Evolutionary conservation across 2,329 filamentous ascomycete genomes (phyloP).

Genomic region (Nothophaeocryptopus gaeumannii): DNA sequence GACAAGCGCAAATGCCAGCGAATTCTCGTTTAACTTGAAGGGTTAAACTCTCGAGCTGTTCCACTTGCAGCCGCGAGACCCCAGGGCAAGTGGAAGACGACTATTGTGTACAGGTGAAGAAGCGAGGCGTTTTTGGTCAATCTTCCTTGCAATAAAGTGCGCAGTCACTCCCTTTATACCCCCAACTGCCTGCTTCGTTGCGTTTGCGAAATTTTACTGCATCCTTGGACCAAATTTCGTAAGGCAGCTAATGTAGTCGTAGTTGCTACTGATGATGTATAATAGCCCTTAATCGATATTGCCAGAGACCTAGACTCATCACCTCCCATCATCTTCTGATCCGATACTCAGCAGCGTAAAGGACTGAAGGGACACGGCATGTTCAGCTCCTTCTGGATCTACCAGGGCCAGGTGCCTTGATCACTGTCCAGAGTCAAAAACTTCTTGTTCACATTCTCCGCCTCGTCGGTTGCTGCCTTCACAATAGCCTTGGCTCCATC

Average conservation of each 20-base stretch:
- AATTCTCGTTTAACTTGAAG: slow-evolving; percentile 24
- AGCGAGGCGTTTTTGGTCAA: slow-evolving; percentile 5
- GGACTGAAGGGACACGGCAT: too few species aligned
- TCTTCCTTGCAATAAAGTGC: neutral
- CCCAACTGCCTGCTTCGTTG: slow-evolving; percentile 1
- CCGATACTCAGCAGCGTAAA: too few species aligned
- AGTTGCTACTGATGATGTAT: too few species aligned
- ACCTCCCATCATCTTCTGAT: neutral
- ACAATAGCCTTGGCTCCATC: slow-evolving; percentile 32
- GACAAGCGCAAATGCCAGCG: slow-evolving; percentile 21
- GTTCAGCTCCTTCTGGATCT: too few species aligned
- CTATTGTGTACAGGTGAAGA: neutral
- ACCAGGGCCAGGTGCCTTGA: too few species aligned
- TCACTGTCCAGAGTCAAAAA: too few species aligned
- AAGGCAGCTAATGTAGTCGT: too few species aligned
- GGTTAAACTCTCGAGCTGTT: neutral
- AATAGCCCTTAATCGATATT: neutral
- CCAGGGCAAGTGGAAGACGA: neutral
- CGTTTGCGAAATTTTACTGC: neutral
- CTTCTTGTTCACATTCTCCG: slow-evolving; percentile 27
- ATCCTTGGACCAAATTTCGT: neutral
- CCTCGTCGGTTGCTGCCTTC: slow-evolving; percentile 18
- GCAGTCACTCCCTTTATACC: slow-evolving; percentile 5
- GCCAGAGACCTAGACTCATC: neutral
- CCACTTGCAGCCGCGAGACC: too few species aligned